phyloP scores from a whole-genome alignment of 805 yeast genomes.

The Helenozyma baotianmanensis region DNA sequence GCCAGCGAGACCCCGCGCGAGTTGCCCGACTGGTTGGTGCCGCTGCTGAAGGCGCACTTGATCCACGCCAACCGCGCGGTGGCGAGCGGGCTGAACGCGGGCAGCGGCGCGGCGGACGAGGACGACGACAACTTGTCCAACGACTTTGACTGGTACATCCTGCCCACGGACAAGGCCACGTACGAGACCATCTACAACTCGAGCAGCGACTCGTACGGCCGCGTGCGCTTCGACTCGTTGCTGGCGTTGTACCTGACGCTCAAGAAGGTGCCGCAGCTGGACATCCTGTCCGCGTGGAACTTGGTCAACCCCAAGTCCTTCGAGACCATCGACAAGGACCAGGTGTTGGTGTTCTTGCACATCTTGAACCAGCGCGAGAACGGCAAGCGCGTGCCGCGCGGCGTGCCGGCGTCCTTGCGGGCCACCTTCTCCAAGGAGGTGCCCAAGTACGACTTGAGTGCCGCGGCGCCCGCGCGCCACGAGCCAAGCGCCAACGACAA shows the following conservation, averaged over 20 bases:
- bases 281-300: constrained; percentile 89
- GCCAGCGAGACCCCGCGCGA: constrained; percentile 54
- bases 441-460: constrained; percentile 62
- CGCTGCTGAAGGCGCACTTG: constrained; percentile 80
- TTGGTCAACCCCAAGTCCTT: constrained; percentile 86
- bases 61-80: constrained; percentile 79
- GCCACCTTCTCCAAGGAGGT: constrained; percentile 87
- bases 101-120: constrained; percentile 45
- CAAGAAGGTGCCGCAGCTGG: constrained; percentile 72
- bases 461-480: constrained; percentile 6
- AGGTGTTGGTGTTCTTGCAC: constrained; percentile 82
- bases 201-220: constrained; percentile 73
- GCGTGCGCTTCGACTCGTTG: constrained; percentile 71
- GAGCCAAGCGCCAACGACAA: constrained; percentile 18
- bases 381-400: constrained; percentile 80
- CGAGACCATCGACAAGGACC: constrained; percentile 90
- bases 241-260: constrained; percentile 65
- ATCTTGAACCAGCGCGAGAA: constrained; percentile 85
- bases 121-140: constrained; percentile 57
- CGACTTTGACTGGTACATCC: constrained; percentile 93
- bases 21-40: constrained; percentile 90
- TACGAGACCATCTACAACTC: constrained; percentile 76
- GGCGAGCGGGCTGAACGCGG: constrained; percentile 24
- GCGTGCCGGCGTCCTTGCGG: constrained; percentile 89
- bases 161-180: constrained; percentile 76